phyloP scores from a whole-genome alignment of 495 filamentous ascomycete species.

The Xylaria sp. region DNA sequence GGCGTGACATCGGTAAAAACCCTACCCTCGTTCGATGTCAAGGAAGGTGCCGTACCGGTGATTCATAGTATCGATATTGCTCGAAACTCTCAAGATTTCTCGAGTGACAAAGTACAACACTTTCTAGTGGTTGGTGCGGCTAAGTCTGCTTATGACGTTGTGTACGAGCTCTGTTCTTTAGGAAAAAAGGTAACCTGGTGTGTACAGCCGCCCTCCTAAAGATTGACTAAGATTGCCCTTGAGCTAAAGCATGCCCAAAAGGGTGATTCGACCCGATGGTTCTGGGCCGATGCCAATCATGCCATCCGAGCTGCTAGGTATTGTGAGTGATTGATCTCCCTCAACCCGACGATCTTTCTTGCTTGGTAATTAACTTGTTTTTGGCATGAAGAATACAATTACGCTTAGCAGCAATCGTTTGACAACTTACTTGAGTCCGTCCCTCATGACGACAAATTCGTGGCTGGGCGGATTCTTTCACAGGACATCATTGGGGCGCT shows the following conservation, averaged over 20 bases:
- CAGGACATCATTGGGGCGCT: slow-evolving; percentile 22
- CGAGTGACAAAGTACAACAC: slow-evolving; percentile 33
- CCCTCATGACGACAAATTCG: slow-evolving; percentile 39
- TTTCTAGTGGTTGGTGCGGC: slow-evolving; percentile 69
- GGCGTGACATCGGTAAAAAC: slow-evolving; percentile 71
- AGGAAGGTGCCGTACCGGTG: slow-evolving; percentile 62
- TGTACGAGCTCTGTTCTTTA: slow-evolving; percentile 64
- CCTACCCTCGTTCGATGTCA: slow-evolving; percentile 58
- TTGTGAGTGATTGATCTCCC: too few species aligned
- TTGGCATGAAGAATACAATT: slow-evolving; percentile 36
- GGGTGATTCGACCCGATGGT: slow-evolving; percentile 74
- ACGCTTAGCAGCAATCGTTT: slow-evolving; percentile 32
- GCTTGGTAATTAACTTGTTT: too few species aligned
- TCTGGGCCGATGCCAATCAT: slow-evolving; percentile 61
- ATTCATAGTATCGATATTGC: slow-evolving; percentile 68
- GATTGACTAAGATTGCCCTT: too few species aligned
- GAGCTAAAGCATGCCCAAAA: too few species aligned
- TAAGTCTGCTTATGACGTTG: slow-evolving; percentile 79
- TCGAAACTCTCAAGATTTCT: slow-evolving; percentile 21
- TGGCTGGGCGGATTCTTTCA: slow-evolving; percentile 32
- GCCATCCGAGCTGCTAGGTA: slow-evolving; percentile 37
- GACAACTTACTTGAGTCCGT: slow-evolving; percentile 34
- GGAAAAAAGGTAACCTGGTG: slow-evolving; percentile 73
- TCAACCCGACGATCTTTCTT: too few species aligned
- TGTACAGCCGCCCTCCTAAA: too few species aligned